A percentile compares a stretch with the other conserved stretches of the same genome.
These are phyloP conservation scores for Phytopythium oedochilum DNA, from an alignment of 352 stramenopile species.

Conservation along the genomic window DNA sequence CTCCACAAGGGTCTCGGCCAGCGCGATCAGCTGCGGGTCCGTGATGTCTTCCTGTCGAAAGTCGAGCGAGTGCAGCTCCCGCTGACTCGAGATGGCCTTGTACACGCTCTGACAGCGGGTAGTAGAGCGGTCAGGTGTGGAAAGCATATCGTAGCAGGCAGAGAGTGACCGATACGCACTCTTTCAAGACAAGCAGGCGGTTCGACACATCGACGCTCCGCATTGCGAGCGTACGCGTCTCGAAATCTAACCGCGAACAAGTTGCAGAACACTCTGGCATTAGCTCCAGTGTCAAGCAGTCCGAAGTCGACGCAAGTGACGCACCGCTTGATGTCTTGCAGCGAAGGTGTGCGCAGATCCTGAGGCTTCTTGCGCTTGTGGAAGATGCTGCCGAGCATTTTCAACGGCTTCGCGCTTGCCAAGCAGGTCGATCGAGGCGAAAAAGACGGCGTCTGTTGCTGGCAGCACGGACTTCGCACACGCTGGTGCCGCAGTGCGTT, in stretches of 20 bases:
- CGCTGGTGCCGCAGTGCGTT: neutral
- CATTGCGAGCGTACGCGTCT: constrained; percentile 60
- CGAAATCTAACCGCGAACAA: constrained; percentile 42
- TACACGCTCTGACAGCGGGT: constrained; percentile 54
- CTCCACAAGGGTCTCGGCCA: constrained; percentile 68
- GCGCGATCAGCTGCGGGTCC: constrained; percentile 71
- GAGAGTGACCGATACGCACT: constrained; percentile 10
- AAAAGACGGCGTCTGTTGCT: too few species aligned
- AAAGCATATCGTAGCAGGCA: neutral
- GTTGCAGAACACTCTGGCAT: too few species aligned
- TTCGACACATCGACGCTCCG: constrained; percentile 50
- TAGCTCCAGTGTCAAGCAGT: too few species aligned
- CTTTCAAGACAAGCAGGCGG: constrained; percentile 69
- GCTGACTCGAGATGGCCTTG: constrained; percentile 81
- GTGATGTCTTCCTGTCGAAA: constrained; percentile 79
- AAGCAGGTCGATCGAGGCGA: too few species aligned
- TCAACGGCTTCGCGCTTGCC: neutral
- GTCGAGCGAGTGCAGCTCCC: constrained; percentile 66
- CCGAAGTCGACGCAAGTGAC: neutral
- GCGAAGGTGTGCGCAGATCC: constrained; percentile 61
- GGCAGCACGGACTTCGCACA: neutral
- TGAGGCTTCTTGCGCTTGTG: constrained; percentile 79
- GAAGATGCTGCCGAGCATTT: constrained; percentile 75
- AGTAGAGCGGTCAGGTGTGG: neutral
- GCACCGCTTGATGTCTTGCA: constrained; percentile 76